Conservation (phyloP, 257 asterid species). For the Fraxinus quadrangulata region DNA sequence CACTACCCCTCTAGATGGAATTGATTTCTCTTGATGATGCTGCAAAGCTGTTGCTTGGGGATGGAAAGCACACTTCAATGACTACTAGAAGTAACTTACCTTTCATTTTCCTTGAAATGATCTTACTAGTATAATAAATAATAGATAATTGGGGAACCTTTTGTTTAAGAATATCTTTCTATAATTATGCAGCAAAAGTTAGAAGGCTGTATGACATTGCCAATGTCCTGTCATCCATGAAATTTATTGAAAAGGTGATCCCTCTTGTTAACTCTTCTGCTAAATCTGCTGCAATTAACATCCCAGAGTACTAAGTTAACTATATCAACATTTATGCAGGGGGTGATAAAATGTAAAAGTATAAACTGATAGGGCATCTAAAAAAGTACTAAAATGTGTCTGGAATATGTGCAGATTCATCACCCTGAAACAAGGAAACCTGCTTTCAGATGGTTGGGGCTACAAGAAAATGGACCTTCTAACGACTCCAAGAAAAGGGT, state of each 20-base stretch:
- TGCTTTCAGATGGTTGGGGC: slow-evolving; percentile 87
- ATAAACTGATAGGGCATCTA: not conserved
- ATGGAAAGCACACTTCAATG: slow-evolving; percentile 80
- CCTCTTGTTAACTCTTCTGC: not conserved
- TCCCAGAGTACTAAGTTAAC: not conserved
- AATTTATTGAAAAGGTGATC: slow-evolving; percentile 84
- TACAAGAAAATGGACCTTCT: slow-evolving; percentile 41
- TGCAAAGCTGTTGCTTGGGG: slow-evolving; percentile 88
- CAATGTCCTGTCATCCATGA: slow-evolving; percentile 92
- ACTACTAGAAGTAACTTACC: slow-evolving; percentile 73
- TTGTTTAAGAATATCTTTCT: slow-evolving; percentile 21
- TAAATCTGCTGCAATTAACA: not conserved
- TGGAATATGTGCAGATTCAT: slow-evolving; percentile 61
- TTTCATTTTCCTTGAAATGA: not conserved
- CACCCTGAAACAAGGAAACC: slow-evolving; percentile 96
- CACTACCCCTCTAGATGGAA: slow-evolving; percentile 54
- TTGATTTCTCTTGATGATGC: slow-evolving; percentile 95
- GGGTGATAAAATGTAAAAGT: not conserved
- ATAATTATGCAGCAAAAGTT: slow-evolving; percentile 74
- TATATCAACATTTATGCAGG: not conserved
- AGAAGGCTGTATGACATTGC: slow-evolving; percentile 94
- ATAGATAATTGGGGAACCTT: not conserved
- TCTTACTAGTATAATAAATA: slow-evolving; percentile 10
- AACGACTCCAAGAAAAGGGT: slow-evolving; percentile 68
- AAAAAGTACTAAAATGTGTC: slow-evolving; percentile 6